Percentiles rank a stretch among this genome's conserved stretches.
phyloP scores from a whole-genome alignment of 257 asterid species.

The Vinca minor region DNA sequence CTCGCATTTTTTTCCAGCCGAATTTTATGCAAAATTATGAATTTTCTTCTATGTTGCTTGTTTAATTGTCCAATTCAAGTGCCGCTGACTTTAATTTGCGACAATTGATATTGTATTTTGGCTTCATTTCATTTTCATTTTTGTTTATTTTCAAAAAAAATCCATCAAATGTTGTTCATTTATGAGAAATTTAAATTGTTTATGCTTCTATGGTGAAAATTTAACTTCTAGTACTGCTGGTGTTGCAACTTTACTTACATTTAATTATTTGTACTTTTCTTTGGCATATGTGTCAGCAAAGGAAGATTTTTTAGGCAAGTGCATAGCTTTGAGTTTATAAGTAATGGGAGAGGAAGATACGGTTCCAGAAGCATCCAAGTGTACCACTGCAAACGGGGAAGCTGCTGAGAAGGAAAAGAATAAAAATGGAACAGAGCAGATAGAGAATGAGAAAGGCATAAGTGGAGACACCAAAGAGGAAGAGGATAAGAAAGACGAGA shows the following conservation, averaged over 20 bases:
- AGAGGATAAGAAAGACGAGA: constrained; percentile 20
- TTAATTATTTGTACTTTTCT: not conserved
- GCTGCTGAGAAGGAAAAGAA: constrained; percentile 9
- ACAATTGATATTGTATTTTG: not conserved
- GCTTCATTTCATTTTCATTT: not conserved
- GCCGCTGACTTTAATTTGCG: not conserved
- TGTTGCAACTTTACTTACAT: not conserved
- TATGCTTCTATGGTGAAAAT: not conserved
- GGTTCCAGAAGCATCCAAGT: constrained; percentile 35
- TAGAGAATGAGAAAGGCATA: constrained; percentile 16
- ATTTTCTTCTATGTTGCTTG: not conserved
- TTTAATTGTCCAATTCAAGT: not conserved
- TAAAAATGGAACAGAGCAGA: constrained; percentile 6
- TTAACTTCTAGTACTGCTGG: no score
- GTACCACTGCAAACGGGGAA: constrained; percentile 30
- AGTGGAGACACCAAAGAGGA: constrained; percentile 6
- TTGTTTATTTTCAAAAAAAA: not conserved
- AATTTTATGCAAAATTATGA: not conserved
- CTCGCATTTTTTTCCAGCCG: not conserved
- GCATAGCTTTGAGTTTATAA: constrained; percentile 12
- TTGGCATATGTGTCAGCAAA: constrained; percentile 4
- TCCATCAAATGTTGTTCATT: not conserved
- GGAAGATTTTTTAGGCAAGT: constrained; percentile 3
- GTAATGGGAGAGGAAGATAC: constrained; percentile 57
- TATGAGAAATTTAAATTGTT: not conserved